Base-by-base conservation (phyloP, 1,284 basidiomycete genomes). In the Neotropicomus parvogracilis region DNA sequence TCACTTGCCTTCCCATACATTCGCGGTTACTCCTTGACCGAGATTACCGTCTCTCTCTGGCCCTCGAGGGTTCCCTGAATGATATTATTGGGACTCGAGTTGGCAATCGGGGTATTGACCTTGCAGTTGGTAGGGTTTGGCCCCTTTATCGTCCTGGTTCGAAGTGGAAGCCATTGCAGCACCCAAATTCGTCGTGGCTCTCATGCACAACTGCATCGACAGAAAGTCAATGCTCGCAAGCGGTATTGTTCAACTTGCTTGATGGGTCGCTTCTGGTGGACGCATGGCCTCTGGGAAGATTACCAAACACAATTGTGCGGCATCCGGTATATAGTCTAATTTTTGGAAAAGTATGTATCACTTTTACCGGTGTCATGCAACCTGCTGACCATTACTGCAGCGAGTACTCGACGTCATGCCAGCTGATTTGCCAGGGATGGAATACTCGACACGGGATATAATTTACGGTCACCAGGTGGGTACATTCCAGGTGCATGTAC, bases 401-500 rank as follows among this genome's bases (percentile, higher is more conserved):
- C 20, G 24, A 26, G 11, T 11, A 2, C 21, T 41, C 4, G 12
- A 24, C 27, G 42, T 44, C 16, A 28, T 34, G 11, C 42, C 42
- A n/a, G 16, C 21, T 9, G 24, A 34, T 27, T 21, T 44, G 16
- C 32, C 32, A 6, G 33, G 42, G 2, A 44, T 44, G 42, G 32
- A 44, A 27, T 44, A 14, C 14, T 17, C 17, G 11, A 44, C 42
- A 2, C 32, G 16, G 3, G 33, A 6, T n/a, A 19, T 17, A 4
- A 14, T 44, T 14, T 44, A 16, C 6, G 42, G 17, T n/a, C 17
- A 60, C 39, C 48, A 62, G 51, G 66, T 63, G 21, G 42, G 53
- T 4, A 7, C 4, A 1, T 16, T 4, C 13, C 9, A 3, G 9
- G 19, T 11, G 21, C 4, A 14, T 3, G 12, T 12, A 14, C 4